Conservation (phyloP, 192 early-diverging fungal species). For the Umbelopsis sp. region DNA sequence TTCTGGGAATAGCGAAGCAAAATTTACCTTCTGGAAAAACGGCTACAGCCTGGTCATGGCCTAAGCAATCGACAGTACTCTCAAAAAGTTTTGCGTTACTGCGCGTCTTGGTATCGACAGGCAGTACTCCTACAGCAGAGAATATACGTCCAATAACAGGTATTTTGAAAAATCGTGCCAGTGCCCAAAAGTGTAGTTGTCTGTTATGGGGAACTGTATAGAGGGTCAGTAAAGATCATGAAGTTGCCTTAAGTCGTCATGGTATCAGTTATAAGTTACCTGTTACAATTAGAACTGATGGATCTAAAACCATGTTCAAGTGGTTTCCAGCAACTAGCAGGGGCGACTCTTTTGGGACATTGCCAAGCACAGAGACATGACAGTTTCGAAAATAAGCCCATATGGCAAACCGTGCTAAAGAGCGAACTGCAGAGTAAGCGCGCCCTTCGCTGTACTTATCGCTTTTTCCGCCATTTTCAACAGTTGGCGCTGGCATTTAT, state of each 20-base stretch:
- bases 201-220: constrained; percentile 44
- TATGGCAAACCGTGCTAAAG: constrained; percentile 29
- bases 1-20: not conserved
- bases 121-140: constrained; percentile 42
- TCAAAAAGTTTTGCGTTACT: constrained; percentile 50
- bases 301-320: constrained; percentile 56
- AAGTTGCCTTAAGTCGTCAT: too few species aligned
- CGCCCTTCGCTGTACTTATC: constrained; percentile 32
- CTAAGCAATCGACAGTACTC: constrained; percentile 43
- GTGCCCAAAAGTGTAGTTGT: constrained; percentile 55
- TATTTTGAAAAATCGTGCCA: constrained; percentile 47
- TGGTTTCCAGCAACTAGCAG: constrained; percentile 43
- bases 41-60: constrained; percentile 44
- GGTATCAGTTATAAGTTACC: not conserved
- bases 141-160: constrained; percentile 38
- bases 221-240: not conserved
- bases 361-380: constrained; percentile 35
- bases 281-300: constrained; percentile 44
- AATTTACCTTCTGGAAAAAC: constrained; percentile 53
- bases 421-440: constrained; percentile 27
- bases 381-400: constrained; percentile 40
- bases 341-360: constrained; percentile 41
- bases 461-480: not conserved
- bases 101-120: constrained; percentile 51
- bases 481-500: not conserved